phyloP scores from a whole-genome alignment of 306 rosid genomes.

The Mimosa bimucronata region DNA sequence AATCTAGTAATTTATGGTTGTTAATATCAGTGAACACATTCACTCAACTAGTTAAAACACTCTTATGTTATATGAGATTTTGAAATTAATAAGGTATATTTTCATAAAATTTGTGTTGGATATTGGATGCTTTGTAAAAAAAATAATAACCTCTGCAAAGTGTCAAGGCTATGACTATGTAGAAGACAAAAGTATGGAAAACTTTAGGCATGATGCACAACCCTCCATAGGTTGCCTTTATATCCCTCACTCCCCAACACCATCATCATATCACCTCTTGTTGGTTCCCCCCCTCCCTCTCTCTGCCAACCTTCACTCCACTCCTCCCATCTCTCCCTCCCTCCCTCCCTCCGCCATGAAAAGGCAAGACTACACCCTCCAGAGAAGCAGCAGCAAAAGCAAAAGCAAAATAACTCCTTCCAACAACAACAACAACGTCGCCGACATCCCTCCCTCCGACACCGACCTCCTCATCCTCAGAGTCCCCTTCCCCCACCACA shows the following conservation, averaged over 20 bases:
- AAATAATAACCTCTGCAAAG: too few relatives aligned
- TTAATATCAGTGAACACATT: too few relatives aligned
- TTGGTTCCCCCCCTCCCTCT: slow-evolving; percentile 46
- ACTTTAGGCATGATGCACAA: too few relatives aligned
- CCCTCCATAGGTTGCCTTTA: slow-evolving; percentile 74
- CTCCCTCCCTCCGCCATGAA: slow-evolving; percentile 50
- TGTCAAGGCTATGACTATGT: too few relatives aligned
- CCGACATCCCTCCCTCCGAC: slow-evolving; percentile 21
- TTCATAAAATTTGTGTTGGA: too few relatives aligned
- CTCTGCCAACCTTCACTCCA: slow-evolving; percentile 28
- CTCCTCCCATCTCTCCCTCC: background rate
- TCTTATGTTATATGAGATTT: too few relatives aligned
- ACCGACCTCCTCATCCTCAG: slow-evolving; percentile 46
- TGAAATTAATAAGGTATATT: too few relatives aligned
- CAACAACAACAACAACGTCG: slow-evolving; percentile 20
- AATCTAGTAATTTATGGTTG: too few relatives aligned
- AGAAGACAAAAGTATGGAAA: slow-evolving; percentile 35
- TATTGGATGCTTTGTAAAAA: too few relatives aligned
- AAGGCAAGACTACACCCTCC: slow-evolving; percentile 52
- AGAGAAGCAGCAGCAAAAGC: slow-evolving; percentile 51
- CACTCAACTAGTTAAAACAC: too few relatives aligned
- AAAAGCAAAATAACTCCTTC: slow-evolving; percentile 52
- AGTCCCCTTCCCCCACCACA: slow-evolving; percentile 28
- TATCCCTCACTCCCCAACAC: slow-evolving; percentile 60
- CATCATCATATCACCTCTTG: slow-evolving; percentile 82